Percentiles rank a stretch among this genome's conserved stretches.
phyloP scores from a whole-genome alignment of 306 rosid genomes.

The Quillaja saponaria region DNA sequence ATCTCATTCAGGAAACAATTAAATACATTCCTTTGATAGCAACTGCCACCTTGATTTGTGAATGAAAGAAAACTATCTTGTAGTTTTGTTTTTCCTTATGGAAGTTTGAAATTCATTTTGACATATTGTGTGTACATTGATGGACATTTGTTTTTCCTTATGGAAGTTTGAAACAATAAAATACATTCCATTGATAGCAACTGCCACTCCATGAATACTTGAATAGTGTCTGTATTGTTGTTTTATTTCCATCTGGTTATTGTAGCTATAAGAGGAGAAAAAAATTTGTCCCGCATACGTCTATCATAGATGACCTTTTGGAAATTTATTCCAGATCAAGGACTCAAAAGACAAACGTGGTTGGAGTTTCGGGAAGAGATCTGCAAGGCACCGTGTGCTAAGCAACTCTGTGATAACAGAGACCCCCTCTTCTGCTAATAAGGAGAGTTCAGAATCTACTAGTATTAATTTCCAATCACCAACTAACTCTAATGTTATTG shows the following conservation, averaged over 20 bases:
- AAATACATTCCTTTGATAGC: no score
- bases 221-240: not conserved
- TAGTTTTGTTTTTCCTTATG: no score
- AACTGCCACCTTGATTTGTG: no score
- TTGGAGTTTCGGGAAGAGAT: conserved; percentile 93
- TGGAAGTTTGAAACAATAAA: no score
- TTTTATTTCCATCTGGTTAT: conserved; percentile 2
- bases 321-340: conserved; percentile 50
- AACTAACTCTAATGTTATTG: conserved; percentile 49
- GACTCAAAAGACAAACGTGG: conserved; percentile 76
- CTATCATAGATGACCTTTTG: conserved; percentile 9
- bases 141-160: no score
- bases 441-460: conserved; percentile 64
- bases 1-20: no score
- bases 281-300: not conserved
- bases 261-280: not conserved
- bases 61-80: no score
- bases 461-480: conserved; percentile 43
- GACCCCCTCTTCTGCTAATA: conserved; percentile 49
- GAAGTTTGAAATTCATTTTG: no score
- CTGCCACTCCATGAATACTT: not conserved
- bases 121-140: no score
- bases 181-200: no score
- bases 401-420: conserved; percentile 78
- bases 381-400: conserved; percentile 83